These are phyloP conservation scores for Hymenoscyphus albidus DNA, from an alignment of 2,329 filamentous ascomycete genomes.

Conservation along the genomic window DNA sequence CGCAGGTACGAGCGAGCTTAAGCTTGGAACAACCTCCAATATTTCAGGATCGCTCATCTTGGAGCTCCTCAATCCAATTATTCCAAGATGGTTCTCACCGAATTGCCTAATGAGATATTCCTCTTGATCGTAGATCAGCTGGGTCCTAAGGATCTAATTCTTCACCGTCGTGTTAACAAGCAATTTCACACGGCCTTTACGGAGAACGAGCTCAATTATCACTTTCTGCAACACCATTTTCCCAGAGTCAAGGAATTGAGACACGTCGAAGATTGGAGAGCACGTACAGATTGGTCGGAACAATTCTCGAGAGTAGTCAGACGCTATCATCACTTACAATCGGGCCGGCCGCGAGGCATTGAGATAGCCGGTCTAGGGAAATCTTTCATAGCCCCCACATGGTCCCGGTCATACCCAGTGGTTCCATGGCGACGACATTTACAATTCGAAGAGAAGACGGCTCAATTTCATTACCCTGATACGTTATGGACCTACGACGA, in stretches of 20 bases:
- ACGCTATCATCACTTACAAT: constrained; percentile 51
- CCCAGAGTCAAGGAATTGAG: constrained; percentile 51
- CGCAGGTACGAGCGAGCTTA: background rate
- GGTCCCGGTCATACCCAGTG: constrained; percentile 37
- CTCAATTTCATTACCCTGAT: constrained; percentile 45
- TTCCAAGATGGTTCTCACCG: constrained; percentile 37
- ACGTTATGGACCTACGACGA: constrained; percentile 51
- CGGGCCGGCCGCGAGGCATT: constrained; percentile 44
- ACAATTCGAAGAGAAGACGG: constrained; percentile 39
- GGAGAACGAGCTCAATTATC: constrained; percentile 43
- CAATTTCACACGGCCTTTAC: constrained; percentile 49
- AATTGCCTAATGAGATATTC: constrained; percentile 57
- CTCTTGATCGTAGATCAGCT: constrained; percentile 49
- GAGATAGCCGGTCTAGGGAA: constrained; percentile 43
- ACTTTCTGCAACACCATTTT: constrained; percentile 49
- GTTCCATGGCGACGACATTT: constrained; percentile 45
- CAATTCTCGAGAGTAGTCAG: constrained; percentile 48
- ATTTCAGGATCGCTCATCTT: background rate
- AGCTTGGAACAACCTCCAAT: background rate
- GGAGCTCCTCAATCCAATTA: background rate
- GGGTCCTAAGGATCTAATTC: constrained; percentile 46
- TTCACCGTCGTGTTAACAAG: constrained; percentile 50
- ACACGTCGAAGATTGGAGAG: constrained; percentile 11
- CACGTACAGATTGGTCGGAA: constrained; percentile 37
- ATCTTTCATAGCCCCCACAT: constrained; percentile 30